Conservation (phyloP, 768 basidiomycete species). For the Russula dissimulans region DNA sequence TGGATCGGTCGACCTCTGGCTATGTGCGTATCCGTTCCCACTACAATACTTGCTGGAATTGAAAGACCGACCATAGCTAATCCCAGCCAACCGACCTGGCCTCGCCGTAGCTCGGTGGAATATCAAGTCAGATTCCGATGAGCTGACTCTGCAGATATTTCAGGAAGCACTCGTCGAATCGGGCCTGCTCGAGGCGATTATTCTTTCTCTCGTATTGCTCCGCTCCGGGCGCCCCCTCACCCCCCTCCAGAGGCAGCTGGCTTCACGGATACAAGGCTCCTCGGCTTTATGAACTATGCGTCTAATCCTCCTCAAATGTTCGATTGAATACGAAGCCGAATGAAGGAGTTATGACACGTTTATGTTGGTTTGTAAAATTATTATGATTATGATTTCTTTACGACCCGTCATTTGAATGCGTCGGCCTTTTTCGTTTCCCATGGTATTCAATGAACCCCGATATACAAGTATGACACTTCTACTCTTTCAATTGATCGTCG, state of each 20-base stretch:
- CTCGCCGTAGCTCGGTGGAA: constrained; percentile 5
- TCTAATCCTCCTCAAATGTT: too few species aligned
- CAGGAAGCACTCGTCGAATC: not conserved
- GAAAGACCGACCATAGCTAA: not conserved
- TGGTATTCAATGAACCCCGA: too few species aligned
- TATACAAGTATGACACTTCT: too few species aligned
- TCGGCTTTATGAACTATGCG: too few species aligned
- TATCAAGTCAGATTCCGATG: not conserved
- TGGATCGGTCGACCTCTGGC: not conserved
- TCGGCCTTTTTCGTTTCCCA: too few species aligned
- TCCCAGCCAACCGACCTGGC: constrained; percentile 4
- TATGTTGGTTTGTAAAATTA: too few species aligned
- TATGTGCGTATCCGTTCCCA: not conserved
- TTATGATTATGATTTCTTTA: too few species aligned
- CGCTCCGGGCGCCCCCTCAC: not conserved
- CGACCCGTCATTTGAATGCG: too few species aligned
- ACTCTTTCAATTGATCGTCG: too few species aligned
- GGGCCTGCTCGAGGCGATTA: not conserved
- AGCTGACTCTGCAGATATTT: not conserved
- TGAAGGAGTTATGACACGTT: too few species aligned
- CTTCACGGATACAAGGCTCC: not conserved
- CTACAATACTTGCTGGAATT: not conserved
- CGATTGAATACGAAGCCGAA: too few species aligned
- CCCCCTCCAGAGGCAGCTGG: not conserved
- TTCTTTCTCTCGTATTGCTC: too few species aligned